Evolutionary conservation across 2,329 filamentous ascomycete species (phyloP), one percentile per base, ranked within the genome.

Genomic region (Monosporascus sp.): DNA sequence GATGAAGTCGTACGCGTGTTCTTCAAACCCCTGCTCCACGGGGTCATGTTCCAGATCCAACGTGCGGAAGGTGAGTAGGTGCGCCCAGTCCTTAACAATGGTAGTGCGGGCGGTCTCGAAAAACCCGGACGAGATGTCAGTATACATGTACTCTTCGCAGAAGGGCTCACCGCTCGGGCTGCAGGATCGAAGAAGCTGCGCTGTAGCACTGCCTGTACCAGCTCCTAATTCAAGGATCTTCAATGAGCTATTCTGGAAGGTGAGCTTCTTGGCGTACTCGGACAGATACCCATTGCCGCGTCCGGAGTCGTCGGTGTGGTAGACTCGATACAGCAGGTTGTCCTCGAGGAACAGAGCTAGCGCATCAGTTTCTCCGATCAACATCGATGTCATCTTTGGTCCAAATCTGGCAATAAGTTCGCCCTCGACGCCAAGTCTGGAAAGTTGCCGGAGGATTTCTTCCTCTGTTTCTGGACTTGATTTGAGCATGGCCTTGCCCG

Each of bases 61-160:
- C n/a, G 35, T 41, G 17, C 27, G 16, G 44, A 52, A 52, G 35
- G 44, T 52, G 5, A 52, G 19, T 14, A 52, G 17, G 35, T 48
- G 35, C 37, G 19, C 51, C 51, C 51, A 52, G 17, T 48, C 22
- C 46, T 49, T 48, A 16, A 51, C 16, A 11, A 37, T 46, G 1
- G n/a, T 17, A 3, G 37, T 9, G 19, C 24, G 27, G 7, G 31
- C 51, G 24, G 50, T 26, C 7, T 49, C 49, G 40, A 55, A 55
- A 38, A 53, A 53, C 14, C 48, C 47, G 7, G 50, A 44, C 5
- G 52, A 53, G 2, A 57, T 51, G 49, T 57, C 53, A 11, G 55
- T 55, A 37, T 49, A 53, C 4, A 40, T 50, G 38, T 57, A 55
- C 17, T 51, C 49, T 7, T 41, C 20, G 16, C 27, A 31, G 24